Evolutionary conservation across 345 rosid species (phyloP).

Genomic region (Lepidium didymum): DNA sequence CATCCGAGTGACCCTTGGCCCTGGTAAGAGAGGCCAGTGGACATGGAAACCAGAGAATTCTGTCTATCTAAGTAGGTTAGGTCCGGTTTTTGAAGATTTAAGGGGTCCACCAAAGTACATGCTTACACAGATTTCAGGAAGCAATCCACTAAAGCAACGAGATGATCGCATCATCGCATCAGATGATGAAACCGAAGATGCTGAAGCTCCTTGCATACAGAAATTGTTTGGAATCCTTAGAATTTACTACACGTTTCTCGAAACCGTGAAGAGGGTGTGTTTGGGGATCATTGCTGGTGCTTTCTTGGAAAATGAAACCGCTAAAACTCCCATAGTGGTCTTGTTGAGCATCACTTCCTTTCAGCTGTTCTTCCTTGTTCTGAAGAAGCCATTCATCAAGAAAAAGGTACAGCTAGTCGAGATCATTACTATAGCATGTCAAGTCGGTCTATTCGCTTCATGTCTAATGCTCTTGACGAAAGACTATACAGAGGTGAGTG

Average conservation of each 20-base stretch:
- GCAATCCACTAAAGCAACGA: constrained; percentile 33
- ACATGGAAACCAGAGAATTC: constrained; percentile 66
- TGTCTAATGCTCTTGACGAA: constrained; percentile 42
- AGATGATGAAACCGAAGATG: constrained; percentile 91
- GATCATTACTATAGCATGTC: constrained; percentile 53
- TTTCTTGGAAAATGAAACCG: constrained; percentile 37
- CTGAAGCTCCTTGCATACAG: constrained; percentile 91
- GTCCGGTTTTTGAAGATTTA: constrained; percentile 80
- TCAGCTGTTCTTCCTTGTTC: constrained; percentile 79
- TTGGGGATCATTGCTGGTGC: constrained; percentile 69
- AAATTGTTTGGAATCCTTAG: constrained; percentile 87
- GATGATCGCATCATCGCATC: constrained; percentile 69
- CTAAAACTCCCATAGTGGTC: constrained; percentile 43
- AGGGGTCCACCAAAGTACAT: constrained; percentile 97
- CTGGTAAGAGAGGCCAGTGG: constrained; percentile 97
- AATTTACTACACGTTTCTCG: constrained; percentile 77
- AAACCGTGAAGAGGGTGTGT: constrained; percentile 47
- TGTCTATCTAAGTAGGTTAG: constrained; percentile 39
- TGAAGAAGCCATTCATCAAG: constrained; percentile 93
- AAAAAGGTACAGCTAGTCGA: constrained; percentile 86
- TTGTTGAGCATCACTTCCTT: constrained; percentile 59
- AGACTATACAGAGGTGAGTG: constrained; percentile 33
- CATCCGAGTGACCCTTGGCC: constrained; percentile 76
- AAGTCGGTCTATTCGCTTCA: constrained; percentile 51
- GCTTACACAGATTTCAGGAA: constrained; percentile 73